phyloP scores from a whole-genome alignment of 257 asterid genomes.

The Paulownia fortunei region DNA sequence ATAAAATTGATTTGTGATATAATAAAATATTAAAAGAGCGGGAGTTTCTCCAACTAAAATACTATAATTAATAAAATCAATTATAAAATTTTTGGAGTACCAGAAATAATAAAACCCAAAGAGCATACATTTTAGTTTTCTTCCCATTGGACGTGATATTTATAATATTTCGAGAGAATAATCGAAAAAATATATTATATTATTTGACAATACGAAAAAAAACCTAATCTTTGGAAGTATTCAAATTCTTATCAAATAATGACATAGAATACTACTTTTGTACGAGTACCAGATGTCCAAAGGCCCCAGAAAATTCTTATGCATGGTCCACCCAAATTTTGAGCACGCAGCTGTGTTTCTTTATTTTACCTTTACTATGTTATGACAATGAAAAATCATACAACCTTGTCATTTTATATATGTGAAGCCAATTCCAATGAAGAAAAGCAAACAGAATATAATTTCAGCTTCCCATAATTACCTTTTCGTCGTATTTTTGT shows the following conservation, averaged over 20 bases:
- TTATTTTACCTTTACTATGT: neutral
- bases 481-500: neutral
- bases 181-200: too few species aligned
- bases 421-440: neutral
- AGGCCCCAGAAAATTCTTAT: neutral
- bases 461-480: neutral
- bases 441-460: constrained; percentile 12
- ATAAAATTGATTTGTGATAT: too few species aligned
- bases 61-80: too few species aligned
- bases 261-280: neutral
- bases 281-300: neutral
- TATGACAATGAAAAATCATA: neutral
- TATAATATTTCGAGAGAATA: too few species aligned
- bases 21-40: too few species aligned
- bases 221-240: constrained; percentile 8
- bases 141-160: too few species aligned
- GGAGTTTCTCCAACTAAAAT: too few species aligned
- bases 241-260: neutral
- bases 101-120: too few species aligned
- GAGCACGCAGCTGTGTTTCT: neutral
- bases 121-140: too few species aligned
- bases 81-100: too few species aligned
- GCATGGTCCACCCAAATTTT: neutral
- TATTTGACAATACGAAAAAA: too few species aligned
- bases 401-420: constrained; percentile 12